Evolutionary conservation across 2,329 filamentous ascomycete genomes (phyloP), one percentile per base, ranked within the genome.

Genomic region (Fusarium multiceps): DNA sequence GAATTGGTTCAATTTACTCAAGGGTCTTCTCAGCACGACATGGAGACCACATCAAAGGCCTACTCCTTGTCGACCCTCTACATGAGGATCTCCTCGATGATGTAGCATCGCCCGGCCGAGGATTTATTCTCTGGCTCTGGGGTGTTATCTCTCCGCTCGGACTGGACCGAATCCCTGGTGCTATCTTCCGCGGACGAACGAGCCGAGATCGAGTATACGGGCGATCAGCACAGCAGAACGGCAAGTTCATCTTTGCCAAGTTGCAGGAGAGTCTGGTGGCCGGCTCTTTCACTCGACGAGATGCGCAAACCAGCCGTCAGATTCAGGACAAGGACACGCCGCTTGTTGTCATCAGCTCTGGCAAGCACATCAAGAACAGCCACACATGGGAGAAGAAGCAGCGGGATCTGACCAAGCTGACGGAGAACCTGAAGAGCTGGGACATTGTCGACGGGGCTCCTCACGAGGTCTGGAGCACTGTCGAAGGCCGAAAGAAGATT

Each of bases 201-300:
- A 89, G 92, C 40, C 89, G 92, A 77, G 95, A 98, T 78, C 91
- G 96, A 12, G 89, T 97, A 13, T 97, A 92, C 80, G 96, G 96
- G 14, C 87, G 89, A 46, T 89, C 90, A 7, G 89, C 93, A 1
- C 91, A 93, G 76, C 93, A 97, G 79, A 86, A 86, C 25, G 93
- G 92, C 66, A 97, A 94, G 78, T 91, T 88, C 78, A 91, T 98
- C 79, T 97, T 97, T 78, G 92, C 94, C 7, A 93, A 94, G 80
- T 85, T 99, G 59, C 96, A 99, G 80, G 96, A 99, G 82, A 95
- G 91, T 70, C 85, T 98, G 2, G 93, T 98, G 32, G 94, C 94
- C 1, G 88, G 90, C 70, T 93, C 92, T 1, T 88, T 98, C 72
- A 93, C 93, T 16, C 91, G 90, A 78, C 92, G 92, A 34, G 96